Evolutionary conservation across 345 rosid genomes (phyloP), one percentile per base, ranked within the genome.

Genomic region (Trapa bicornis): DNA sequence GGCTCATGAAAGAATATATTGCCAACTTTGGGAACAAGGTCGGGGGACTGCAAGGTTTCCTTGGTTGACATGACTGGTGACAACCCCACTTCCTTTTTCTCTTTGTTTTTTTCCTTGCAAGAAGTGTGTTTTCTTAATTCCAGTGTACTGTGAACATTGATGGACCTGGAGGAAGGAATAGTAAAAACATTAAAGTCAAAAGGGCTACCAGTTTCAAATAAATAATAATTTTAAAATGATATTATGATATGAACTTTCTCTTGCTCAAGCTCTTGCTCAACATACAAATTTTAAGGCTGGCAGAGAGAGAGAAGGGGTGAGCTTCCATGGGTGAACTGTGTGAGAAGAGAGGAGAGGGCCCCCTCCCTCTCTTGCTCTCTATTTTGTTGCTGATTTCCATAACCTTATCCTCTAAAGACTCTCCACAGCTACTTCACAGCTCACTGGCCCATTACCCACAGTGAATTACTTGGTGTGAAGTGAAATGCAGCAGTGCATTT

Each of bases 381-480:
- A 33, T 54, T 32, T 42, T 57, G 43, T 78, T 77, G 79, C 85
- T 67, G 79, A 76, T 76, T 77, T 76, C 83, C 61, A 78, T 75
- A 79, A 79, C 81, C 87, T 81, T 81, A 78, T 78, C 87, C 77
- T 22, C 29, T 62, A 33, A 68, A 65, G 38, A 47, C 74, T 37
- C 29, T 22, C 29, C 68, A 63, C 75, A 60, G 66, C 48, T 1
- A 69, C 11, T 66, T 57, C 60, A 66, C 65, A 61, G 66, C 57
- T 67, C 72, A 67, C 33, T 61, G 36, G 29, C 45, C 65, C 42
- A 62, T 72, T 60, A 71, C 74, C 72, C 82, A 54, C 60, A 54
- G 60, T n/a, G 68, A 41, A 35, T 65, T 1, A 54, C 66, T 67
- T 50, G 67, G 61, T 70, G 69, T 71, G 50, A 39, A 45, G 7